Percentiles rank a stretch among this genome's conserved stretches.
Conservation (phyloP, 116 monocot species). For the Phalaenopsis hybrid region DNA sequence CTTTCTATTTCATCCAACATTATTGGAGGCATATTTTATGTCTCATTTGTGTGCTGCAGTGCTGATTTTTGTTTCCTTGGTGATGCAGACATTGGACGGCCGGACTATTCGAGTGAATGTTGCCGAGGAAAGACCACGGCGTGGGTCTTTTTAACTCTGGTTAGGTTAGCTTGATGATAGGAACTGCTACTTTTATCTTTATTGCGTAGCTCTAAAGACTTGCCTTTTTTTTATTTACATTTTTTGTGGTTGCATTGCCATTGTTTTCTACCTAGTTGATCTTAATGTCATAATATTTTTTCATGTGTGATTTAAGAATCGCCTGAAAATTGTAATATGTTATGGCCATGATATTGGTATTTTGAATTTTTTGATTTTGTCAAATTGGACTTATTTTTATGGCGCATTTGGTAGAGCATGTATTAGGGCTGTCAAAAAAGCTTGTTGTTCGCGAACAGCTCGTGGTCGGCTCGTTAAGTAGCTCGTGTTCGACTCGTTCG, state of each 20-base stretch:
- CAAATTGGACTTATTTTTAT: too few relatives aligned
- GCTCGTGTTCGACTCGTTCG: too few relatives aligned
- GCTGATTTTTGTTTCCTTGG: not conserved
- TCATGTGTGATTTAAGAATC: not conserved
- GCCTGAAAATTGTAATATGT: too few relatives aligned
- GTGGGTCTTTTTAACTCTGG: not conserved
- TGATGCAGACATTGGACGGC: slow-evolving; percentile 16
- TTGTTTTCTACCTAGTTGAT: not conserved
- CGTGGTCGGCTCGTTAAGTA: too few relatives aligned
- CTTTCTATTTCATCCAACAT: too few relatives aligned
- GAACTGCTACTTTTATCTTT: not conserved
- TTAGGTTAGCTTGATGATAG: not conserved
- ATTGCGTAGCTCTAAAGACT: not conserved
- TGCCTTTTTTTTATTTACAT: not conserved
- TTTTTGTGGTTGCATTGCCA: not conserved
- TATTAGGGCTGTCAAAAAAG: too few relatives aligned
- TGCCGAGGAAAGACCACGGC: slow-evolving; percentile 17
- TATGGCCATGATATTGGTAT: too few relatives aligned
- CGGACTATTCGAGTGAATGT: slow-evolving; percentile 18
- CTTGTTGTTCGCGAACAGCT: too few relatives aligned
- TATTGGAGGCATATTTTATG: too few relatives aligned
- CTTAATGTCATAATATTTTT: not conserved
- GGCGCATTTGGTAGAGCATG: too few relatives aligned
- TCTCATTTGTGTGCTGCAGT: too few relatives aligned
- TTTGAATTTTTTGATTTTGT: too few relatives aligned